A percentile compares a stretch with the other conserved stretches of the same genome.
Conservation (phyloP, 2,329 filamentous ascomycete species). For the Cyphellophora europaea region DNA sequence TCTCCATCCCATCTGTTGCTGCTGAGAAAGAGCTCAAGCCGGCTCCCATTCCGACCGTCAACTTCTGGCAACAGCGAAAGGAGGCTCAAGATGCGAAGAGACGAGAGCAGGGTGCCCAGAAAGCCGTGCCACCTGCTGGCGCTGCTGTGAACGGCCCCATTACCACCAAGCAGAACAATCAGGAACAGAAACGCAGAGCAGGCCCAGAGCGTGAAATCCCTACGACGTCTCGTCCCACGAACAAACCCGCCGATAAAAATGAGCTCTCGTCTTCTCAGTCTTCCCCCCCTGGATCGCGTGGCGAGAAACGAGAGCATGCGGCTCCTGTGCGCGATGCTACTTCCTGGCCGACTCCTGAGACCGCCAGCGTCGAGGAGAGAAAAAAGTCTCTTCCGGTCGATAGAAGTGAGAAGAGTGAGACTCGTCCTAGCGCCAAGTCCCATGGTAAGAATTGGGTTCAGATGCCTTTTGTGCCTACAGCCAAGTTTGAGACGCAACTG, state of each 20-base stretch:
- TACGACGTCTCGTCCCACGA: neutral
- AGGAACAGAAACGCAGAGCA: slow-evolving; percentile 17
- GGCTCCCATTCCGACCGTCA: slow-evolving; percentile 73
- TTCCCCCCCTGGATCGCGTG: slow-evolving; percentile 23
- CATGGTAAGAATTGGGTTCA: slow-evolving; percentile 75
- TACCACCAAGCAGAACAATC: slow-evolving; percentile 23
- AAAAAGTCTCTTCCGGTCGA: slow-evolving; percentile 51
- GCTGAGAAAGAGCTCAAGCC: slow-evolving; percentile 61
- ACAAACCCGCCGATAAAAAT: slow-evolving; percentile 5
- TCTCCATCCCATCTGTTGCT: slow-evolving; percentile 35
- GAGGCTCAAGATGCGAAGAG: slow-evolving; percentile 51
- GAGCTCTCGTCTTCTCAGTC: slow-evolving; percentile 11
- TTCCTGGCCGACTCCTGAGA: slow-evolving; percentile 86
- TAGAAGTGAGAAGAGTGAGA: slow-evolving; percentile 48
- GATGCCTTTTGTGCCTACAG: slow-evolving; percentile 72
- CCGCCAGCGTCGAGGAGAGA: slow-evolving; percentile 65
- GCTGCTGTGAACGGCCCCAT: slow-evolving; percentile 16
- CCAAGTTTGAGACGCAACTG: slow-evolving; percentile 78
- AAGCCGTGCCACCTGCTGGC: too few relatives aligned
- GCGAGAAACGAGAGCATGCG: slow-evolving; percentile 14
- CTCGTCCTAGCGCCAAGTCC: slow-evolving; percentile 46
- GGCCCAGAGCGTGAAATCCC: neutral
- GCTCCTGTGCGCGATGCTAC: slow-evolving; percentile 61
- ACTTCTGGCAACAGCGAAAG: slow-evolving; percentile 76
- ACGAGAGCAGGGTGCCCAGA: slow-evolving; percentile 26